Conservation (phyloP, 257 asterid genomes). For the Sherardia arvensis region DNA sequence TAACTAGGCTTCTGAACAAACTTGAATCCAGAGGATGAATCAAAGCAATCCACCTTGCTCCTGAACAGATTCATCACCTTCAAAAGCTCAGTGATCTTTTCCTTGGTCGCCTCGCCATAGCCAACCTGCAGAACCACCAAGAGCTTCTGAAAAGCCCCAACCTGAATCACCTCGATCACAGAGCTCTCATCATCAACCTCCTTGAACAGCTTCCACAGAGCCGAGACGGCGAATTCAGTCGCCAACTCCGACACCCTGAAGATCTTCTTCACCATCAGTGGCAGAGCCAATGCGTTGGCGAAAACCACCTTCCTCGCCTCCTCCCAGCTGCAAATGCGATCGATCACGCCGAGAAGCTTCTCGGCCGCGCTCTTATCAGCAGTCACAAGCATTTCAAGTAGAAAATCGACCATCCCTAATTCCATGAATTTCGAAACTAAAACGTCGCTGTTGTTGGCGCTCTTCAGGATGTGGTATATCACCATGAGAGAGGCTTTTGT, state of each 20-base stretch:
- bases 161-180: conserved; percentile 49
- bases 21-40: conserved; percentile 56
- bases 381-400: conserved; percentile 64
- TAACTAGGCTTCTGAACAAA: conserved; percentile 31
- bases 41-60: conserved; percentile 52
- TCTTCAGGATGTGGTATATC: conserved; percentile 31
- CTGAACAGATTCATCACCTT: conserved; percentile 58
- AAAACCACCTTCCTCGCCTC: conserved; percentile 40
- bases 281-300: conserved; percentile 42
- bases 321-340: conserved; percentile 27
- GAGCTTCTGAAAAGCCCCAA: conserved; percentile 75
- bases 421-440: conserved; percentile 24
- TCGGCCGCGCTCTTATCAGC: conserved; percentile 43
- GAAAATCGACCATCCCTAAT: conserved; percentile 40
- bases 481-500: conserved; percentile 54
- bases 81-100: conserved; percentile 54
- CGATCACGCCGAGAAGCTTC: conserved; percentile 49
- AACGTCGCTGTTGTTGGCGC: neutral
- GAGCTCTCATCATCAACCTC: conserved; percentile 26
- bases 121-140: conserved; percentile 75
- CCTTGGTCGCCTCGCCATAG: conserved; percentile 43
- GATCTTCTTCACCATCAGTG: conserved; percentile 67
- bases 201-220: conserved; percentile 48
- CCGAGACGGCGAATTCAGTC: conserved; percentile 42
- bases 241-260: conserved; percentile 52